Base-by-base conservation (phyloP, 169 alveolate genomes). In the Cryptosporidium ubiquitum region DNA sequence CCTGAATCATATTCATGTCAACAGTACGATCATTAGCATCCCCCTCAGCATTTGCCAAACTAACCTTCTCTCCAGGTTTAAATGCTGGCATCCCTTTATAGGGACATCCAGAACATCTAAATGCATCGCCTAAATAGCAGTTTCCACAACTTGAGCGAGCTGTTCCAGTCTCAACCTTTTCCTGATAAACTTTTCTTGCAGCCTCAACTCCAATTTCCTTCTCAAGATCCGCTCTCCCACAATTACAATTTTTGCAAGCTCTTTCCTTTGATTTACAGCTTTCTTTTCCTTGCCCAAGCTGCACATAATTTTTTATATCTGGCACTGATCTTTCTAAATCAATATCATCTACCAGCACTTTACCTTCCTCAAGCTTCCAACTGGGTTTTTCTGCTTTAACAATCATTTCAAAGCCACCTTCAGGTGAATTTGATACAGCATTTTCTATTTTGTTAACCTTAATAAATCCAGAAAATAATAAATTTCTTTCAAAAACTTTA, bases 91-190 rank as follows among this genome's bases (percentile, higher is more conserved):
- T 86, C 3, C 99, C 99, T 33, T 89, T 84, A 91, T 95, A 97
- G 0, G 99, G 99, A 69, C 99, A 97, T 35, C 96, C 86, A 20
- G 96, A 97, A 85, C 99, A 97, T 61, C 99, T 94, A 93, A 96
- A 97, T n/a, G 98, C 99, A 84, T 97, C 99, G 37, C 99, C 99
- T 40, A 96, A 84, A 84, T 96, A 96, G 85, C 99, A 97, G 86
- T 95, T 94, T 14, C 97, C 96, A 84, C 99, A 95, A 42, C 91
- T 92, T n/a, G 96, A 91, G 29, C 94, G 91, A 18, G 96, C 95
- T 55, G 96, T 93, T 2, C 97, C 95, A 26, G 92, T 91, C 40
- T 91, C 95, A 18, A 92, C 96, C 6, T 69, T 74, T 68, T 92
- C 97, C 6, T 91, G 93, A 42, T 91, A 79, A 5, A 79, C 91